Conservation (phyloP, 2,329 filamentous ascomycete genomes). For the Xylariaceae sp. region DNA sequence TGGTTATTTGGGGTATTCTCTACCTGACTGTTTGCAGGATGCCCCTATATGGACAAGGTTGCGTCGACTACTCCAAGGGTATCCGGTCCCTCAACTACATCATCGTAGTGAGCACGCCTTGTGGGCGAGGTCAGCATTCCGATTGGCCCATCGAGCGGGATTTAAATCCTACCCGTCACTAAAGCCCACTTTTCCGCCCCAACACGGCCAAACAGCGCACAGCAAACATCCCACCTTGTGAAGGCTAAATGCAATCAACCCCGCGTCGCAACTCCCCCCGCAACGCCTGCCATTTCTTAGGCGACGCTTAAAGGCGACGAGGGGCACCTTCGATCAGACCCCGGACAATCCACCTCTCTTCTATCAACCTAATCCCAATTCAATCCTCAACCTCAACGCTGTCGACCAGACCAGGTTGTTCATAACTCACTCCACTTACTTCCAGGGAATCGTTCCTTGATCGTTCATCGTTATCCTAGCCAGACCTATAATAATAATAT, state of each 20-base stretch:
- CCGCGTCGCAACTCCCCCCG: constrained; percentile 12
- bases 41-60: neutral
- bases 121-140: constrained; percentile 5
- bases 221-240: constrained; percentile 1
- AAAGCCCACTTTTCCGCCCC: constrained; percentile 3
- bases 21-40: too few species aligned
- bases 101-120: neutral
- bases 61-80: neutral
- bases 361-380: neutral
- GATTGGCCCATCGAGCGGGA: constrained; percentile 16
- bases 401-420: constrained; percentile 6
- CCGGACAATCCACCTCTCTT: constrained; percentile 10
- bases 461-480: constrained; percentile 1
- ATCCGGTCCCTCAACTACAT: neutral
- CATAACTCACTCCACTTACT: constrained; percentile 17
- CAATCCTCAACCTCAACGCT: constrained; percentile 10
- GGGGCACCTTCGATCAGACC: constrained; percentile 15
- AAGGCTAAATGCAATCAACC: neutral
- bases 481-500: neutral
- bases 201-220: neutral
- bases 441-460: neutral
- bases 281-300: constrained; percentile 3
- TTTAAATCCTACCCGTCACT: constrained; percentile 13
- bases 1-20: neutral
- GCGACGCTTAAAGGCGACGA: constrained; percentile 14